Evolutionary conservation across 495 filamentous ascomycete genomes (phyloP).

Genomic region (Hypoxylon fuscum): DNA sequence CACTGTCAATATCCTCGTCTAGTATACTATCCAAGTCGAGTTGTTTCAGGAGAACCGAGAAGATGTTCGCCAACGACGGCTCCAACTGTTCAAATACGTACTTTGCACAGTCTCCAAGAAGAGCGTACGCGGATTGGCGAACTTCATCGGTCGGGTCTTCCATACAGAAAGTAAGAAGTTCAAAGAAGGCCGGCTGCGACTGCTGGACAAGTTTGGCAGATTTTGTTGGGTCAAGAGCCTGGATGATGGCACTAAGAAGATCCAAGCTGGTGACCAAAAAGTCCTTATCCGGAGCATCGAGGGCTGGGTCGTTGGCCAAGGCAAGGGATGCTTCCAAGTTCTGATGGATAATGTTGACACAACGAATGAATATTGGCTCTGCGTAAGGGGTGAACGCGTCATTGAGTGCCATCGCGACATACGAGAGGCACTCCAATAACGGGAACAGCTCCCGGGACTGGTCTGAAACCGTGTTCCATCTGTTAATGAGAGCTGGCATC

Average conservation of each 20-base stretch:
- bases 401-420: constrained; percentile 87
- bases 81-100: constrained; percentile 89
- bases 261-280: constrained; percentile 97
- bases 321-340: constrained; percentile 81
- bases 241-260: constrained; percentile 91
- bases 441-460: constrained; percentile 95
- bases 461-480: constrained; percentile 88
- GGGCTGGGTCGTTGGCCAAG: constrained; percentile 65
- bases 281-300: constrained; percentile 93
- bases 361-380: constrained; percentile 81
- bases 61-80: constrained; percentile 72
- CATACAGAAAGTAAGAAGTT: constrained; percentile 91
- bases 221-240: constrained; percentile 81
- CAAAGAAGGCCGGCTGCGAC: constrained; percentile 85
- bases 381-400: constrained; percentile 85
- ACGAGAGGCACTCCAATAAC: constrained; percentile 92
- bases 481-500: constrained; percentile 92
- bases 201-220: constrained; percentile 77
- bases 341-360: constrained; percentile 87
- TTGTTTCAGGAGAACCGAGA: constrained; percentile 84
- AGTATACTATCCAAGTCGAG: constrained; percentile 81
- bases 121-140: constrained; percentile 92
- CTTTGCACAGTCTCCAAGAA: constrained; percentile 96
- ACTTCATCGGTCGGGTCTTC: constrained; percentile 92
- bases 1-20: constrained; percentile 76